Evolutionary conservation across 2,329 filamentous ascomycete species (phyloP), one percentile per base, ranked within the genome.

Genomic region (Colletotrichum brevisporum): DNA sequence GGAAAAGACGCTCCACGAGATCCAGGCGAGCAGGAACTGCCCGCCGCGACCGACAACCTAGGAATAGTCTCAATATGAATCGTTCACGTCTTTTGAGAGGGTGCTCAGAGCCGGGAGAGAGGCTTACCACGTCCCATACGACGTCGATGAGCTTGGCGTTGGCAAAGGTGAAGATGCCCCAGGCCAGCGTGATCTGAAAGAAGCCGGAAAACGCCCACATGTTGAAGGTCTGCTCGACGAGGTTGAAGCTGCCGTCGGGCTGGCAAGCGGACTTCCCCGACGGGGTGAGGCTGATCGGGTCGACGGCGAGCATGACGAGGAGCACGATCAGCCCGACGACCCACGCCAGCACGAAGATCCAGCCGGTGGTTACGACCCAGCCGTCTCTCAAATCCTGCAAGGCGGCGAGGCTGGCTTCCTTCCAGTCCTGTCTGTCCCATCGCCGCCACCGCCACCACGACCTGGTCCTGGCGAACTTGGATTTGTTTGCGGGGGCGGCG

Each of bases 41-140:
- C 75, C 76, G 13, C 69, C 60, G 4, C 77, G 74, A 2, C 77
- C 76, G 16, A 79, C 63, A 2, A 74, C 63, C 77, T 79, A 6
- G 8, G 5, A 62, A 45, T 15, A 8, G 4, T 18, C 21, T 24
- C 21, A 24, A 36, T 9, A 15, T 47, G 18, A 50, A 13, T n/a
- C 18, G 5, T 50, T 21, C 12, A n/a, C 9, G 3, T 47, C 45
- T 18, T 15, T n/a, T 13, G 10, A 24, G 6, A 24, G 47, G 18
- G 21, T 12, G 16, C 13, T 15, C 41, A 15, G 41, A 43, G 24
- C 13, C 4, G 12, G 8, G 6, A 26, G 50, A 24, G 5, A 5
- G 26, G 66, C 74, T 69, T 58, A 78, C 76, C 47, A 77, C 55
- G 55, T 77, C 73, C 74, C 73, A 76, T 3, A 63, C 69, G n/a